Evolutionary conservation across 495 filamentous ascomycete species (phyloP), one percentile per base, ranked within the genome.

Genomic region (Penicillium paradoxum): DNA sequence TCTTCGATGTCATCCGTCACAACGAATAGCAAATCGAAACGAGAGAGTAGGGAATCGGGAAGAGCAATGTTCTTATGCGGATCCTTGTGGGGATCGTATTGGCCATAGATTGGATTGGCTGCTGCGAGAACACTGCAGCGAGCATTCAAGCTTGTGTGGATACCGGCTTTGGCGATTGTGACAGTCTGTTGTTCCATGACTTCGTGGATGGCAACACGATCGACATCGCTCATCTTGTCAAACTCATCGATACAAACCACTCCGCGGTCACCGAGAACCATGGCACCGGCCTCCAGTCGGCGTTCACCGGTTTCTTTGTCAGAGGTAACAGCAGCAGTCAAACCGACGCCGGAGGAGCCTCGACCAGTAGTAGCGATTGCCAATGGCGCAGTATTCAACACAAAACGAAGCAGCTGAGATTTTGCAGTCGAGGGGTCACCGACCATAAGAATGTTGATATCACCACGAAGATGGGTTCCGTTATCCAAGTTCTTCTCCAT

Each of bases 181-280:
- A 99, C 93, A 0, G 93, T 99, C 67, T 99, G 93, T 74, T 99
- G 93, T 71, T 99, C 93, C 93, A 99, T 99, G 50, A 99, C 93
- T 89, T 99, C 93, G 80, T 99, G 93, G 61, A 99, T 99, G 41
- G 93, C 93, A 18, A 99, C 93, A 58, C 93, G 85, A 68, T 99
- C 93, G 33, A 97, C 86, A 69, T 97, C 93, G 56, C 88, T 95
- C 93, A 99, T 99, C 73, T 99, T 99, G 73, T 99, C 93, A 65
- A 99, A 99, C 68, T 99, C 93, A 69, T 99, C 93, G 60, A 99
- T 99, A 73, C 93, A 99, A 36, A 99, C 93, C 33, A 99, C 92
- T 50, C 93, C 93, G 40, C 93, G 85, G 63, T 99, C 93, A 64
- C 84, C 93, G 53, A 99, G 87, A 50, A 99, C 93, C 93, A 99